Evolutionary conservation across 768 basidiomycete genomes (phyloP), one percentile per base, ranked within the genome.

Genomic region (Lactifluus echinatus): DNA sequence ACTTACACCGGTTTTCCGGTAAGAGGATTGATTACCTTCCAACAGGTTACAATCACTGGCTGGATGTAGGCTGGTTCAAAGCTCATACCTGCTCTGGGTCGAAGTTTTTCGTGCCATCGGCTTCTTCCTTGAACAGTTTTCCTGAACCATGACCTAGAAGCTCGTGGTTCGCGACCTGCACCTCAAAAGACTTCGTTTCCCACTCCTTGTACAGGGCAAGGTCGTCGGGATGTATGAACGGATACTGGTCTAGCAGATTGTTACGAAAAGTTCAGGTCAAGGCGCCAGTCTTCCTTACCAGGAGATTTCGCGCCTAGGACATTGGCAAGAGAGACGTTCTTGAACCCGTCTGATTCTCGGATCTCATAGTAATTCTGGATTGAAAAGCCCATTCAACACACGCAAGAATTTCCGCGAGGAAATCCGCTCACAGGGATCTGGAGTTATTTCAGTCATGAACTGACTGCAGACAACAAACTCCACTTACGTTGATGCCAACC

Each of bases 131-230:
- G 67, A 93, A 88, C 0, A 90, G 72, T 66, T 92, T 90, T 17
- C 91, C 91, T 2, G 84, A 84, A 11, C 89, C 90, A 61, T 93
- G 89, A 0, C 91, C 91, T 14, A 93, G 79, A 1, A 93, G 73
- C 64, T 93, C 92, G 68, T 93, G 92, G 66, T 89, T 92, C 11
- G 92, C 92, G 19, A 94, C 91, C 64, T 93, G 92, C 0, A 94
- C 74, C 63, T 93, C 90, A 64, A 93, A 93, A 0, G 89, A 81
- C 17, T 79, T 76, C 34, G 75, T 79, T 59, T 91, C 86, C 89
- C 88, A 93, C 34, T 76, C 73, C 64, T 86, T 83, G 71, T 87
- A 92, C 14, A 89, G 71, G 8, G 76, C 79, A 23, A 81, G 75
- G 65, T 93, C 92, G 57, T 85, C 83, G 10, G 87, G 85, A 50